phyloP scores from a whole-genome alignment of 2,329 filamentous ascomycete genomes.

The Alternaria novae-zelandiae region DNA sequence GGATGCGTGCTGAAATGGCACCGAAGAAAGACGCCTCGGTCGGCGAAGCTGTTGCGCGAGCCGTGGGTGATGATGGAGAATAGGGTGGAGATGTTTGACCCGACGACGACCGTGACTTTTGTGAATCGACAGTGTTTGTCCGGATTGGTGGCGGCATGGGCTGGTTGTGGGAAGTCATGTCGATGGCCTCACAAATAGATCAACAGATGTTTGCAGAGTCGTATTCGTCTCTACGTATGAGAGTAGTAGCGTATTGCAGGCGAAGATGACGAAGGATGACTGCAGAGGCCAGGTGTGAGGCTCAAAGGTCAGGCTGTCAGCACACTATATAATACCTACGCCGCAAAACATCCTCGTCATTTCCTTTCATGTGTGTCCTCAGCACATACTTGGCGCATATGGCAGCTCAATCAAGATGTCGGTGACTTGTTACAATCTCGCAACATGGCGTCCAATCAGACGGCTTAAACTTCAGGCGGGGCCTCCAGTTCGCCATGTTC shows the following conservation, averaged over 20 bases:
- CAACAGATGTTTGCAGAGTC: background rate
- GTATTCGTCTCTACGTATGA: conserved; percentile 3
- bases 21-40: conserved; percentile 46
- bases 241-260: background rate
- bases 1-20: conserved; percentile 42
- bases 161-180: conserved; percentile 37
- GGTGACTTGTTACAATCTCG: conserved; percentile 27
- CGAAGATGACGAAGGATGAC: conserved; percentile 1
- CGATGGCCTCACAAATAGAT: background rate
- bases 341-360: conserved; percentile 5
- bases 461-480: conserved; percentile 9
- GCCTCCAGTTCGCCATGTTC: conserved; percentile 15
- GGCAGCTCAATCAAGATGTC: conserved; percentile 25
- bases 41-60: conserved; percentile 27
- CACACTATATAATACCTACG: conserved; percentile 22
- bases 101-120: conserved; percentile 33
- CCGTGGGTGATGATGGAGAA: conserved; percentile 30
- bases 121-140: conserved; percentile 37
- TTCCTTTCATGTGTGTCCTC: conserved; percentile 17
- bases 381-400: conserved; percentile 36
- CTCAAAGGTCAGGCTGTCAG: conserved; percentile 27
- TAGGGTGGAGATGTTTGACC: conserved; percentile 29
- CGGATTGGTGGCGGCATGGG: conserved; percentile 39
- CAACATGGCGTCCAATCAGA: conserved; percentile 24
- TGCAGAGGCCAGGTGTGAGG: conserved; percentile 32